Evolutionary conservation across 1,139 yeast species (phyloP).

Genomic region (Candida buenavistaensis): DNA sequence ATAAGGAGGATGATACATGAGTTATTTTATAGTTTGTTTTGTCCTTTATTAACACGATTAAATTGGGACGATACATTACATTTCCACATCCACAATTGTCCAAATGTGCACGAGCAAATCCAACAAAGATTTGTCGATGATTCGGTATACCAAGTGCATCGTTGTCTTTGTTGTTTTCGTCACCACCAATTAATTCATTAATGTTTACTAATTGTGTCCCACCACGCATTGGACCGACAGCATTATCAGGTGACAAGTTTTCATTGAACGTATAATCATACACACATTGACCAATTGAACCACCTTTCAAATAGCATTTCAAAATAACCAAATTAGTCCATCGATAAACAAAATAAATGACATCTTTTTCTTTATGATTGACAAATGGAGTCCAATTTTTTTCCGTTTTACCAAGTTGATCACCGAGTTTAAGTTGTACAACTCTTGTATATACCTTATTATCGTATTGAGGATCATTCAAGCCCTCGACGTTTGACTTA

Average conservation of each 20-base stretch:
- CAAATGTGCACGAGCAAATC: slow-evolving; percentile 49
- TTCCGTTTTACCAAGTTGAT: too few relatives aligned
- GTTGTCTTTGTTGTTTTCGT: too few relatives aligned
- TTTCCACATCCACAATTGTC: slow-evolving; percentile 48
- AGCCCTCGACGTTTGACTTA: slow-evolving; percentile 28
- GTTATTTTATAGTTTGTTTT: slow-evolving; percentile 21
- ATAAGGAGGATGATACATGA: slow-evolving; percentile 35
- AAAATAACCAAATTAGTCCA: slow-evolving; percentile 29
- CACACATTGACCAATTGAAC: slow-evolving; percentile 20
- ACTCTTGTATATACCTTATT: slow-evolving; percentile 23
- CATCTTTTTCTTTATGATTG: slow-evolving; percentile 18
- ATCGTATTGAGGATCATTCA: slow-evolving; percentile 16
- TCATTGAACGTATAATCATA: slow-evolving; percentile 25
- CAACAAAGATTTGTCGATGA: slow-evolving; percentile 49
- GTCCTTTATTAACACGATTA: slow-evolving; percentile 34
- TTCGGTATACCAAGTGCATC: too few relatives aligned
- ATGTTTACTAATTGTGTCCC: slow-evolving; percentile 31
- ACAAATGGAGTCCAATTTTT: slow-evolving; percentile 37
- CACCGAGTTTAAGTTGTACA: slow-evolving; percentile 31
- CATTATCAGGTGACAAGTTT: slow-evolving; percentile 15
- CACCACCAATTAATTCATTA: slow-evolving; percentile 16
- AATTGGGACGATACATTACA: slow-evolving; percentile 48
- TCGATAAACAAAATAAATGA: slow-evolving; percentile 28
- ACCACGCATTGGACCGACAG: slow-evolving; percentile 35
- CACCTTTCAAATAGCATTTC: slow-evolving; percentile 22